Evolutionary conservation across 805 yeast species (phyloP).

Genomic region (Sungouiella blattae): DNA sequence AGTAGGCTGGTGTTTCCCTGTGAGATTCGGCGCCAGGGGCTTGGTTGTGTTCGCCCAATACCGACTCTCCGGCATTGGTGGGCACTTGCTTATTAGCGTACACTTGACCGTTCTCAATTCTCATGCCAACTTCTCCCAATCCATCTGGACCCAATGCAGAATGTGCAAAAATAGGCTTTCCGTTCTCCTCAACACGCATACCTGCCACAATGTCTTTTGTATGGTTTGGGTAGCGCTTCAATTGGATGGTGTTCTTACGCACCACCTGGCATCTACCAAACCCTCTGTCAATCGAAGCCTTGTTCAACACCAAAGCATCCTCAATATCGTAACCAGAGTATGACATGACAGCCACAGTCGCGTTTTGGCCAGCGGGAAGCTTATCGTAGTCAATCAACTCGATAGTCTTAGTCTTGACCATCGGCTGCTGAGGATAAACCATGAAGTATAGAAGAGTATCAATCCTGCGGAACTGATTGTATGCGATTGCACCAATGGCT

Average conservation of each 20-base stretch:
- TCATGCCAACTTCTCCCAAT: slow-evolving; percentile 91
- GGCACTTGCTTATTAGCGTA: slow-evolving; percentile 94
- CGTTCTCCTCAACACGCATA: slow-evolving; percentile 80
- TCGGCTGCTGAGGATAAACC: slow-evolving; percentile 99
- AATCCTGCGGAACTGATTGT: slow-evolving; percentile 92
- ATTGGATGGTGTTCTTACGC: slow-evolving; percentile 82
- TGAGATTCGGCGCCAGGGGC: slow-evolving; percentile 52
- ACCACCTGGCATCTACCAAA: slow-evolving; percentile 97
- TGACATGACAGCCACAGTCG: slow-evolving; percentile 98
- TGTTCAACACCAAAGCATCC: slow-evolving; percentile 94
- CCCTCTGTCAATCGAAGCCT: slow-evolving; percentile 91
- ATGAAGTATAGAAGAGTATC: slow-evolving; percentile 89
- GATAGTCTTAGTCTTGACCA: slow-evolving; percentile 97
- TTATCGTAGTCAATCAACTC: slow-evolving; percentile 94
- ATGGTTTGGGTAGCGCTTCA: slow-evolving; percentile 91
- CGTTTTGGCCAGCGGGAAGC: slow-evolving; percentile 97
- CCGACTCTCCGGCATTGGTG: slow-evolving; percentile 69
- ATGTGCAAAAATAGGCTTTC: slow-evolving; percentile 83
- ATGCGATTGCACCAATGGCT: slow-evolving; percentile 99
- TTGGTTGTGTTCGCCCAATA: slow-evolving; percentile 38
- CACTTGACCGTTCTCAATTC: slow-evolving; percentile 88
- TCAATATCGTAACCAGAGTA: slow-evolving; percentile 99
- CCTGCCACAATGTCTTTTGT: slow-evolving; percentile 90
- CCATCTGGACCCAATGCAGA: slow-evolving; percentile 90
- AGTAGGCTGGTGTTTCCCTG: slow-evolving; percentile 86